A percentile compares a stretch with the other conserved stretches of the same genome.
phyloP scores from a whole-genome alignment of 805 yeast genomes.

The Yamadazyma sp. region DNA sequence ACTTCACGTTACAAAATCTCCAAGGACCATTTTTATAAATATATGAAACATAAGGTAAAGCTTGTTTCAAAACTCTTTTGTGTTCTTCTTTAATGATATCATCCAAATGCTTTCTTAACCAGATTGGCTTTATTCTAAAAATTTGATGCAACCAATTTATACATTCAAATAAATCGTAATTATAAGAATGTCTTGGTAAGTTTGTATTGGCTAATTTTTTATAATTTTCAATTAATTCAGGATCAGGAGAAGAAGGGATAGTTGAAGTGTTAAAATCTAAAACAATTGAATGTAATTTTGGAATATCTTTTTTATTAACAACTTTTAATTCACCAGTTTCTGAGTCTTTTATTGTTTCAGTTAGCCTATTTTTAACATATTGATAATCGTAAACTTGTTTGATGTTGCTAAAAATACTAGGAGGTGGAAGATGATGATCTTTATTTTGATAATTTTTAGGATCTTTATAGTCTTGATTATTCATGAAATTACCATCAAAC shows the following conservation, averaged over 20 bases:
- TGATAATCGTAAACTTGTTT: constrained; percentile 75
- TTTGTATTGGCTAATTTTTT: constrained; percentile 29
- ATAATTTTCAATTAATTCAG: constrained; percentile 38
- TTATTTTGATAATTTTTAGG: constrained; percentile 23
- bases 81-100: constrained; percentile 49
- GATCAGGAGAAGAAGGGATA: constrained; percentile 50
- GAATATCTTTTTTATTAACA: constrained; percentile 41
- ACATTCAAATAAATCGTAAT: constrained; percentile 37
- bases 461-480: constrained; percentile 26
- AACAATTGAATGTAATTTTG: constrained; percentile 53
- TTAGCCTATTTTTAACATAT: constrained; percentile 68
- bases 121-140: constrained; percentile 73
- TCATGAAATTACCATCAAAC: constrained; percentile 22
- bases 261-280: constrained; percentile 44
- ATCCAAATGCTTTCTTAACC: constrained; percentile 75
- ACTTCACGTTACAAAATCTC: constrained; percentile 78
- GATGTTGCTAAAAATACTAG: constrained; percentile 76
- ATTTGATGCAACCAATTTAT: constrained; percentile 42
- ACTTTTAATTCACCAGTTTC: constrained; percentile 59
- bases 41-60: constrained; percentile 82
- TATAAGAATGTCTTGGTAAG: constrained; percentile 32
- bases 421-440: constrained; percentile 72
- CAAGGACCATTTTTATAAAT: constrained; percentile 89
- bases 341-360: constrained; percentile 45
- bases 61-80: constrained; percentile 56